These are phyloP conservation scores for Canavalia ensiformis DNA, from an alignment of 306 rosid genomes.

Conservation along the genomic window DNA sequence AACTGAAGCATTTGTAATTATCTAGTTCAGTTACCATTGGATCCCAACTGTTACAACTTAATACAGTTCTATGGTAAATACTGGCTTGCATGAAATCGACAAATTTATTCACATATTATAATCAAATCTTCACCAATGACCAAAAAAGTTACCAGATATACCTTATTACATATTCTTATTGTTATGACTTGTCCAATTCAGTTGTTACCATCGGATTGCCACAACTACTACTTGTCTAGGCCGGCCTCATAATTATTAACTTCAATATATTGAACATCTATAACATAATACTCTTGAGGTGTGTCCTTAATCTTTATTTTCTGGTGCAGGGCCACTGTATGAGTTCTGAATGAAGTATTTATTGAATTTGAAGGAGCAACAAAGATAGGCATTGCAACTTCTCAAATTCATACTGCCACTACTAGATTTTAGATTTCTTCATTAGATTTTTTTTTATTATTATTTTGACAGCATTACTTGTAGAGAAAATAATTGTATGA, in stretches of 20 bases:
- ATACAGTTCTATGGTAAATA: not conserved
- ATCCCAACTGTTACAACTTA: not conserved
- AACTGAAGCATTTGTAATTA: not conserved
- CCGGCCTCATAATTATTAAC: conserved; percentile 2
- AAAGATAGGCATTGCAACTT: conserved; percentile 42
- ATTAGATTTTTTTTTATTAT: not conserved
- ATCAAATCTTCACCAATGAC: not conserved
- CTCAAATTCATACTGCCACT: conserved; percentile 23
- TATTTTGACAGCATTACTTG: conserved; percentile 1
- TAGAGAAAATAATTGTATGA: conserved; percentile 47
- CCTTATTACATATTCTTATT: not conserved
- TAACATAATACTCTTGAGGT: not conserved
- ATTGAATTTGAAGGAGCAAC: conserved; percentile 30
- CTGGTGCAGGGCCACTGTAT: conserved; percentile 56
- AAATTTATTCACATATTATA: not conserved
- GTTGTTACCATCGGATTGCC: conserved; percentile 5
- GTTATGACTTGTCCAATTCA: no score
- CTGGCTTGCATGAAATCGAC: not conserved
- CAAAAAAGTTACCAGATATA: not conserved
- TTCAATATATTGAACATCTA: conserved; percentile 12
- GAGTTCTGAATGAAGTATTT: conserved; percentile 45
- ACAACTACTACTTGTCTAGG: not conserved
- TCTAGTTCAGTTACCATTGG: not conserved
- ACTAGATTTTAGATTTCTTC: conserved; percentile 39
- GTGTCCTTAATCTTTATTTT: conserved; percentile 36